phyloP scores from a whole-genome alignment of 805 yeast genomes.

The Cyberlindnera americana region DNA sequence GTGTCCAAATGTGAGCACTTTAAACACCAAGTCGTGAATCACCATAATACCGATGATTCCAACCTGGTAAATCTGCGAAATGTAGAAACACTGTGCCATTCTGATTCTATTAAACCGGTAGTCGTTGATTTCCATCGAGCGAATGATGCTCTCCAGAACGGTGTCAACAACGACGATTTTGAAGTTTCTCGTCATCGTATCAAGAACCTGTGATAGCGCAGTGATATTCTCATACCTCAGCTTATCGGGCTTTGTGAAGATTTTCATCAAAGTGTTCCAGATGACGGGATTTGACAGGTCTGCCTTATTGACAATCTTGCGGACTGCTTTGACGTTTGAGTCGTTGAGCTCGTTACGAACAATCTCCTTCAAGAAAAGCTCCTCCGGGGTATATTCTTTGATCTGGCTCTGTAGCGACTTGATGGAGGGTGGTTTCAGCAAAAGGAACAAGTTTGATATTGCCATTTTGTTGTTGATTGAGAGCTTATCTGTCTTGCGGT shows the following conservation, averaged over 20 bases:
- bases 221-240: constrained; percentile 55
- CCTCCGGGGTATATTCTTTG: constrained; percentile 38
- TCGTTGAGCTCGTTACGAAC: constrained; percentile 48
- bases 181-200: constrained; percentile 37
- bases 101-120: constrained; percentile 57
- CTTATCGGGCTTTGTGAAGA: constrained; percentile 59
- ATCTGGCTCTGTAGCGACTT: constrained; percentile 28
- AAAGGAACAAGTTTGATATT: constrained; percentile 49
- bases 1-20: constrained; percentile 64
- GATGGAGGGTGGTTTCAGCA: constrained; percentile 53
- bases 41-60: constrained; percentile 44
- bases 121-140: constrained; percentile 65
- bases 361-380: constrained; percentile 46
- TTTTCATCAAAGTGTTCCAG: constrained; percentile 29
- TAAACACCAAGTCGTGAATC: constrained; percentile 49
- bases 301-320: constrained; percentile 38
- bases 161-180: constrained; percentile 53
- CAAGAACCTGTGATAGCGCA: constrained; percentile 46
- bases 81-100: constrained; percentile 54
- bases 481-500: constrained; percentile 47
- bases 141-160: constrained; percentile 55
- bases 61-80: constrained; percentile 53
- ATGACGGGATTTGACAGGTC: constrained; percentile 43
- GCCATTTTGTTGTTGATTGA: constrained; percentile 54
- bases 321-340: constrained; percentile 33